Conservation (phyloP, 1,139 yeast genomes). For the Lodderomyces oxycetoniae region DNA sequence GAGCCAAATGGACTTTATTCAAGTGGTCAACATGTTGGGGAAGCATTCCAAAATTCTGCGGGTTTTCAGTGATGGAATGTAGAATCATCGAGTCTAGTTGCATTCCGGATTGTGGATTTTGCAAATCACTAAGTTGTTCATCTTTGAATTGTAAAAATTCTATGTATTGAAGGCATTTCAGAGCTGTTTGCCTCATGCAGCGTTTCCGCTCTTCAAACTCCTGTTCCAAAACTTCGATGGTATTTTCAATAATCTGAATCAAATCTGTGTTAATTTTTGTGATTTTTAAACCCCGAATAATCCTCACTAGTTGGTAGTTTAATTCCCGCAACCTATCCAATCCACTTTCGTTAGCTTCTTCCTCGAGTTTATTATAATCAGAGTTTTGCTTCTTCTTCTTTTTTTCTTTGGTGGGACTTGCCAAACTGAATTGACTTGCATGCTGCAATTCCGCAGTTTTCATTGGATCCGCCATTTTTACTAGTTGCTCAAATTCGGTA, state of each 20-base stretch:
- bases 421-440: constrained; percentile 27
- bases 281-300: constrained; percentile 32
- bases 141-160: constrained; percentile 28
- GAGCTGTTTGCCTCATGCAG: constrained; percentile 22
- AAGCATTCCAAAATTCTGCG: constrained; percentile 39
- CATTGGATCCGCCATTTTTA: constrained; percentile 16
- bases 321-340: constrained; percentile 25
- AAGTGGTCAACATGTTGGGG: constrained; percentile 33
- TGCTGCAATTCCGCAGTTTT: constrained; percentile 14
- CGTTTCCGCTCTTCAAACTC: constrained; percentile 25
- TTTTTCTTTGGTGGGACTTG: constrained; percentile 35
- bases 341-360: constrained; percentile 1
- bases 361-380: not conserved
- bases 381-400: not conserved
- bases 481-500: constrained; percentile 26
- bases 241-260: constrained; percentile 21
- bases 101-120: constrained; percentile 16
- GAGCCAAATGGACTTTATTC: constrained; percentile 23
- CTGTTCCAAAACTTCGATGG: constrained; percentile 23
- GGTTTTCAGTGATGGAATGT: constrained; percentile 32
- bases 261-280: constrained; percentile 36
- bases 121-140: constrained; percentile 32
- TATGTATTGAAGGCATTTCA: constrained; percentile 26
- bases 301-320: constrained; percentile 34
- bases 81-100: constrained; percentile 29